Evolutionary conservation across 2,329 filamentous ascomycete genomes (phyloP).

Genomic region (Penicillium sp.): DNA sequence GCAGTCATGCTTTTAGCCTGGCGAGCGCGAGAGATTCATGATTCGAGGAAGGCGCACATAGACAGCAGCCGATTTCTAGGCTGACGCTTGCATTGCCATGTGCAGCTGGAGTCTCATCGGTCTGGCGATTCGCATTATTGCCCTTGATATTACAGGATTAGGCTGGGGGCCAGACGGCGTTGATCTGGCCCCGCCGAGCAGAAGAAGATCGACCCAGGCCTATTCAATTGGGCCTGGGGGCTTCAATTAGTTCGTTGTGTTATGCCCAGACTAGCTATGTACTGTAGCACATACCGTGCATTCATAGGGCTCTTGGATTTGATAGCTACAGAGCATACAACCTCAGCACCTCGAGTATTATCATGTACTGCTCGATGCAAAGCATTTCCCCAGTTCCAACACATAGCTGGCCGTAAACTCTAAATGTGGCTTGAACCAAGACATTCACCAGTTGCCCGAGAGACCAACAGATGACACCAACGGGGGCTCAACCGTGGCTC

Average conservation of each 20-base stretch:
- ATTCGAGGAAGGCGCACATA: slow-evolving; percentile 4
- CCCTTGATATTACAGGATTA: not conserved
- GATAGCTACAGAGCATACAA: not conserved
- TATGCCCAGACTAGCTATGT: not conserved
- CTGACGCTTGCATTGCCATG: not conserved
- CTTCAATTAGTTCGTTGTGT: not conserved
- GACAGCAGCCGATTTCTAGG: not conserved
- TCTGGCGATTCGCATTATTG: not conserved
- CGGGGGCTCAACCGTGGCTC: slow-evolving; percentile 6
- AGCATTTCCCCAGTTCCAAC: not conserved
- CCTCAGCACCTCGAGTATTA: not conserved
- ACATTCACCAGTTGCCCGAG: slow-evolving; percentile 6
- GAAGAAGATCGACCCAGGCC: not conserved
- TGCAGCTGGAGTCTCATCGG: not conserved
- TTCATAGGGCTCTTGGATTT: not conserved
- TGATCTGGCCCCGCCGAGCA: not conserved
- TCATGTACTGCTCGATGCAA: not conserved
- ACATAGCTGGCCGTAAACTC: not conserved
- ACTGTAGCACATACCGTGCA: not conserved
- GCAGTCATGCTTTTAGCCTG: not conserved
- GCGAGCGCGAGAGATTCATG: not conserved
- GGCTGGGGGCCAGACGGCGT: not conserved
- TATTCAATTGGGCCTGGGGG: not conserved
- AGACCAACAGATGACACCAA: not conserved
- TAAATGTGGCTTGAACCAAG: not conserved